Percentiles rank a stretch among this genome's conserved stretches.
Conservation (phyloP, 768 basidiomycete genomes). For the Auriscalpium vulgare region DNA sequence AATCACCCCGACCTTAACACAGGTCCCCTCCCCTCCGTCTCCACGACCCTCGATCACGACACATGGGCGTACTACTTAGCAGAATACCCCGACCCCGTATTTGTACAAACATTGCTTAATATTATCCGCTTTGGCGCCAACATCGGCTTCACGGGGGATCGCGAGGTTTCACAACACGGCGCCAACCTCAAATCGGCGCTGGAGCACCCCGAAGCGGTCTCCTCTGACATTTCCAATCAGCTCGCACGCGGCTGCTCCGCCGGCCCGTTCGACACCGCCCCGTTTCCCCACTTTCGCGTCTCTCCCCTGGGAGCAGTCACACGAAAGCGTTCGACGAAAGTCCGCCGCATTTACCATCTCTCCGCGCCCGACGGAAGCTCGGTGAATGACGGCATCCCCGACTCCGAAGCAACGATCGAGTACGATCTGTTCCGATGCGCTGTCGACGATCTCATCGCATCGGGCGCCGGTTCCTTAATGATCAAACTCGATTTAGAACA, state of each 20-base stretch:
- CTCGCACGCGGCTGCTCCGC: conserved; percentile 6
- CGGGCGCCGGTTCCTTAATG: conserved; percentile 23
- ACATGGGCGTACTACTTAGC: conserved; percentile 9
- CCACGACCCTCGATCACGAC: conserved; percentile 1
- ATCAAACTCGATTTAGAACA: conserved; percentile 29
- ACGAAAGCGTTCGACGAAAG: conserved; percentile 12
- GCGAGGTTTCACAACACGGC: conserved; percentile 7
- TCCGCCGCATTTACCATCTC: conserved; percentile 14
- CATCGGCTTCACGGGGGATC: neutral
- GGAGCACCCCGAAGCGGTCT: conserved; percentile 7
- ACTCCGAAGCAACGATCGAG: conserved; percentile 21
- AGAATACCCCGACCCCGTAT: conserved; percentile 9
- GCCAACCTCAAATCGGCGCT: conserved; percentile 12
- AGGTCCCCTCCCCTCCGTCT: neutral
- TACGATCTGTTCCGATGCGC: conserved; percentile 23
- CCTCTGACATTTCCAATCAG: conserved; percentile 7
- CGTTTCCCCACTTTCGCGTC: conserved; percentile 13
- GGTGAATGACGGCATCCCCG: conserved; percentile 21
- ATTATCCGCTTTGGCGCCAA: conserved; percentile 10
- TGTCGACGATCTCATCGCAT: conserved; percentile 13
- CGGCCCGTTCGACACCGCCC: conserved; percentile 15
- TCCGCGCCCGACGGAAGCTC: conserved; percentile 16
- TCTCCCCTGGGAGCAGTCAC: conserved; percentile 17
- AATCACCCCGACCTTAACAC: conserved; percentile 4
- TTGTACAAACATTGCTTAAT: conserved; percentile 10